Conservation (phyloP, 129 eudicot genomes). For the Solidago caesia region DNA sequence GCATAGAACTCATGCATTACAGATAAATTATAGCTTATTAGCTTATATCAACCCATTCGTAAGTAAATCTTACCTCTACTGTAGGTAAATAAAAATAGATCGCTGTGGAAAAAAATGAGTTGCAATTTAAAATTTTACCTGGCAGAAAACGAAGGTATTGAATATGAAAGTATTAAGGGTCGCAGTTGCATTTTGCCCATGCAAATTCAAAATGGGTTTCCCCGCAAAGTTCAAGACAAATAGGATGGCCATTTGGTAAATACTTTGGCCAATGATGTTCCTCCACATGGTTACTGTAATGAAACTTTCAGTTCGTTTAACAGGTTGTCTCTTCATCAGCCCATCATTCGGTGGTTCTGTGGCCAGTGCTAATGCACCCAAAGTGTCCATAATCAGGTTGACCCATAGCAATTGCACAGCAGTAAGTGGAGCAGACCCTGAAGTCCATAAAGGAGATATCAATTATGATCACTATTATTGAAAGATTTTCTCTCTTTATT, state of each 20-base stretch:
- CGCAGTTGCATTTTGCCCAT: conserved; percentile 13
- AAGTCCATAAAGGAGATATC: neutral
- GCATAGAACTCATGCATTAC: no score
- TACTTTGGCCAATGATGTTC: conserved; percentile 20
- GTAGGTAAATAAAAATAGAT: neutral
- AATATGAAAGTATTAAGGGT: conserved; percentile 20
- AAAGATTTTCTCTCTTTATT: neutral
- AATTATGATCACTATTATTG: neutral
- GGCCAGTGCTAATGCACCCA: conserved; percentile 22
- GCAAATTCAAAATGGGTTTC: conserved; percentile 9
- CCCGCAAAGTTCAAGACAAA: conserved; percentile 13
- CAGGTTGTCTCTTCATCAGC: conserved; percentile 13
- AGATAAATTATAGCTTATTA: neutral
- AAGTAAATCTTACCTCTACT: neutral
- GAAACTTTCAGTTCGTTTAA: conserved; percentile 13
- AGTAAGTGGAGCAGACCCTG: conserved; percentile 16
- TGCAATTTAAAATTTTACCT: neutral
- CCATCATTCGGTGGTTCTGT: conserved; percentile 20
- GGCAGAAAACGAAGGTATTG: conserved; percentile 25
- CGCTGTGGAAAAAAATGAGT: neutral
- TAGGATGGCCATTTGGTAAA: conserved; percentile 24
- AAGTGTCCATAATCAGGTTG: conserved; percentile 21
- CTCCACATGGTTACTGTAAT: conserved; percentile 20
- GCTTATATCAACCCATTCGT: neutral
- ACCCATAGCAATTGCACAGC: conserved; percentile 25